Evolutionary conservation across 2,329 filamentous ascomycete species (phyloP), one percentile per base, ranked within the genome.

Genomic region (Hypoxylon sp.): DNA sequence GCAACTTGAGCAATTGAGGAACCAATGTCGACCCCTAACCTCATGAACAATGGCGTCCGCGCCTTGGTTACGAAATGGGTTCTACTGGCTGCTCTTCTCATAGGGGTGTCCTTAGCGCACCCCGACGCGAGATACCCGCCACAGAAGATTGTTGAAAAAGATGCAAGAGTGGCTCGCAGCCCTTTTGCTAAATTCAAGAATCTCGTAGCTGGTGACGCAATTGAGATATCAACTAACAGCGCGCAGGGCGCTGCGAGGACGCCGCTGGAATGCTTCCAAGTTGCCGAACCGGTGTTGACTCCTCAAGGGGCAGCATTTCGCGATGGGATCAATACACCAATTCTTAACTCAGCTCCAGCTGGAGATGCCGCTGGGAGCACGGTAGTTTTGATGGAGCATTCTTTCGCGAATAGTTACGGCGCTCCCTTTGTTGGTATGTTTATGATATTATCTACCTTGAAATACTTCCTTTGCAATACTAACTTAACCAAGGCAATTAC

Each of bases 321-420:
- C 63, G 80, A 82, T 72, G 73, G 80, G 56, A 69, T 63, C 79
- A 78, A 56, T 66, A 76, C 65, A 31, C 71, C 66, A 60, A 71
- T 66, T 57, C 75, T 70, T 70, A 76, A 70, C 26, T 58, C 60
- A 59, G 48, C 52, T 8, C 67, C 70, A 42, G 58, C 63, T 56
- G 65, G 55, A 13, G 60, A 44, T 24, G 62, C 69, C 48, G 71
- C 72, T 46, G 71, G 37, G 72, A 89, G 86, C 75, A 80, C 86
- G 47, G 76, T 88, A 42, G 79, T 86, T n/a, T 79, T 95, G 61
- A 92, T 94, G 87, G 81, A 89, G 2, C 85, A 94, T 79, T 85
- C 86, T 0, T 95, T 95, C 82, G 91, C 83, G 10, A 87, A 82
- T 69, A 94, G 91, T 70, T 94, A 94, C 77, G 90, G 90, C n/a